A percentile compares a stretch with the other conserved stretches of the same genome.
Conservation (phyloP, 148 eudicot species). For the Euryodendron excelsum region DNA sequence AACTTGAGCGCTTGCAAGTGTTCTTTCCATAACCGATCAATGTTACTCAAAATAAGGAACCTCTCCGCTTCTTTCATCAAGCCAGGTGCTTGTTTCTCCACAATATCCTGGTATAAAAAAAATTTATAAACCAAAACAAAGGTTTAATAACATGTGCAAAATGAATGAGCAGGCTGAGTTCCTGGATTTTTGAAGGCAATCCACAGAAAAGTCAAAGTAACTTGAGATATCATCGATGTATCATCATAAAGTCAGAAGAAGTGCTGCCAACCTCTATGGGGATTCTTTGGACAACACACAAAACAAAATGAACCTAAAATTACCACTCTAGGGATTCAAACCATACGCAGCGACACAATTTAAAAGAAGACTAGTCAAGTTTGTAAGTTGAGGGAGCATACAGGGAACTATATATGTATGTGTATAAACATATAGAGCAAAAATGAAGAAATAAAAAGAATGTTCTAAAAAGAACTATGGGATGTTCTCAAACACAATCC, state of each 20-base stretch:
- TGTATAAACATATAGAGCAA: not conserved
- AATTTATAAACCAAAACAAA: not conserved
- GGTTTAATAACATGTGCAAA: not conserved
- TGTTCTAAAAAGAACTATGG: not conserved
- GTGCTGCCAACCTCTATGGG: not conserved
- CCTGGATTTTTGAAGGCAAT: not conserved
- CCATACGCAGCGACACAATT: too few relatives aligned
- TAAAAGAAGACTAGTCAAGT: not conserved
- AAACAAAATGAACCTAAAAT: not conserved
- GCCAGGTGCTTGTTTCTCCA: slow-evolving; percentile 82
- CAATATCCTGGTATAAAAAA: slow-evolving; percentile 61
- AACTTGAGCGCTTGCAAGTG: slow-evolving; percentile 96
- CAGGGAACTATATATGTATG: not conserved
- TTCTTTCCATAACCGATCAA: slow-evolving; percentile 97
- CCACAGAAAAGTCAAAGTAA: not conserved
- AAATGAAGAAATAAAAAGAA: not conserved
- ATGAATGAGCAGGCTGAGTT: not conserved
- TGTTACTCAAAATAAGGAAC: slow-evolving; percentile 83
- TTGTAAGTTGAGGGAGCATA: not conserved
- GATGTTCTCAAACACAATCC: not conserved
- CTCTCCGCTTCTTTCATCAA: slow-evolving; percentile 99
- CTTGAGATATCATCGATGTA: not conserved
- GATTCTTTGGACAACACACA: not conserved
- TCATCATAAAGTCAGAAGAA: not conserved
- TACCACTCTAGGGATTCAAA: too few relatives aligned